Evolutionary conservation across 805 yeast species (phyloP), one percentile per base, ranked within the genome.

Genomic region (Saccharomycopsis amapae): DNA sequence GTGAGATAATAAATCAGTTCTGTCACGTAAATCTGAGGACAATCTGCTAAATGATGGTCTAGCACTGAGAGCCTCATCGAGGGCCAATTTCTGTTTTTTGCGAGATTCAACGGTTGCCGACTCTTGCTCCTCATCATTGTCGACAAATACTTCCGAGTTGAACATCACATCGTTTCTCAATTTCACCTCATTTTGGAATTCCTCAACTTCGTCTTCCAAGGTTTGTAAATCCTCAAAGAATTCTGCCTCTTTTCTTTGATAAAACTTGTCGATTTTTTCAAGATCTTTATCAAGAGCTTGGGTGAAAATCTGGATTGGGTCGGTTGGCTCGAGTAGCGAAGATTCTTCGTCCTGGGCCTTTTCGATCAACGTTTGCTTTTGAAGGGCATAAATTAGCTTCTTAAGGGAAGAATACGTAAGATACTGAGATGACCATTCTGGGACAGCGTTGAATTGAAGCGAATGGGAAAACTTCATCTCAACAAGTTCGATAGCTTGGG

Each of bases 391-490:
- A 24, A 89, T 84, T 35, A 85, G 72, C 65, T 85, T 86, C 62
- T 93, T 90, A 49, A 93, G 69, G 32, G 85, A 80, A 1, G 95
- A 84, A 63, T 90, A 90, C 45, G 94, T 89, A 46, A 90, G 81
- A 63, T 90, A 90, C 61, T 85, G 79, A 23, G 95, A 80, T 10
- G 95, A 78, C 98, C 98, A 90, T 62, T 93, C 97, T 1, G 98
- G 97, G 3, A 93, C 97, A 20, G 97, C 96, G 63, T 90, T 90
- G 66, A 90, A 89, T 72, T 90, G 96, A 53, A 90, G 68, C 4
- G 96, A 85, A 60, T 89, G 96, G 22, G 95, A 83, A 67, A 90
- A 90, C 74, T 90, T 90, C 98, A 90, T 90, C 10, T 13, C 20
- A 6, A 12, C 23, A 18, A 42, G 45, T 18, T 33, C 40, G 12